Evolutionary conservation across 305 asterid species (phyloP).

Genomic region (Fraxinus platypoda): DNA sequence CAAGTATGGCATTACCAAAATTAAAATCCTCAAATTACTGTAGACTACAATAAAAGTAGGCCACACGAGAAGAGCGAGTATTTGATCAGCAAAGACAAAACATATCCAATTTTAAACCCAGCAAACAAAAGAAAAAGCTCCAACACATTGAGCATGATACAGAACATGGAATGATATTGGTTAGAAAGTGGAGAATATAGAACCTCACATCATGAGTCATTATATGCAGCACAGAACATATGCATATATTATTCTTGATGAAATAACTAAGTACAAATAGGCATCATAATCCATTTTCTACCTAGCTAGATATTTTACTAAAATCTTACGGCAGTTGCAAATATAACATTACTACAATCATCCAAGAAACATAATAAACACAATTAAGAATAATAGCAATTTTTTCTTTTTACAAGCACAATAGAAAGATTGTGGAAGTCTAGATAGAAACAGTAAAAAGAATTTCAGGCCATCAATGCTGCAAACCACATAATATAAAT

Average conservation of each 20-base stretch:
- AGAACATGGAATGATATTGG: neutral
- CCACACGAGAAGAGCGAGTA: neutral
- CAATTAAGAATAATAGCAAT: neutral
- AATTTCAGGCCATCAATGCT: neutral
- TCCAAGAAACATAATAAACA: neutral
- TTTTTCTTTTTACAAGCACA: neutral
- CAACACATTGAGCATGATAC: neutral
- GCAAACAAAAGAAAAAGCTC: neutral
- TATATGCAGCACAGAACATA: neutral
- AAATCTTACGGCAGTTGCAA: conserved; percentile 5
- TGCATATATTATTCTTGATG: neutral
- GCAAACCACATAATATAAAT: neutral
- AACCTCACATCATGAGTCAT: conserved; percentile 1
- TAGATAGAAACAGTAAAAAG: neutral
- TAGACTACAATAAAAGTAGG: neutral
- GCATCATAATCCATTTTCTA: neutral
- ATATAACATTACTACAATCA: conserved; percentile 11
- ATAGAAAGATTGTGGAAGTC: neutral
- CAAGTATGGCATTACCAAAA: conserved; percentile 18
- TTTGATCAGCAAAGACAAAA: neutral
- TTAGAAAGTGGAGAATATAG: neutral
- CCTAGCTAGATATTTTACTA: conserved; percentile 7
- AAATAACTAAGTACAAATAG: neutral
- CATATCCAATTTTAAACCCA: neutral
- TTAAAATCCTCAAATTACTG: neutral